phyloP scores from a whole-genome alignment of 2,329 filamentous ascomycete species.

The Neofusicoccum ribis region DNA sequence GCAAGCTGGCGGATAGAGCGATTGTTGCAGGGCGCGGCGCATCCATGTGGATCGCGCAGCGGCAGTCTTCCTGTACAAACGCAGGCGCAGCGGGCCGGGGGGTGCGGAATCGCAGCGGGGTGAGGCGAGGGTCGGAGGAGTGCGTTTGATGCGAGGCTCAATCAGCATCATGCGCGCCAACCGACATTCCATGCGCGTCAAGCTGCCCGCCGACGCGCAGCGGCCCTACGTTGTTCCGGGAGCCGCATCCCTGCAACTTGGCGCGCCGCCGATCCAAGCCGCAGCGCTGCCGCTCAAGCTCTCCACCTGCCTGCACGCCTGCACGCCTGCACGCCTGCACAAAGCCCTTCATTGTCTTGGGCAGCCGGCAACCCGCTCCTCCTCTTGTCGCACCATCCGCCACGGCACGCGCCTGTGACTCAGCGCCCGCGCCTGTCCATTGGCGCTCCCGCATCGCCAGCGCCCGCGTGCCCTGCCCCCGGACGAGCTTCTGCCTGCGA shows the following conservation, averaged over 20 bases:
- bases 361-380: background rate
- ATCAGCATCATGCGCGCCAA: background rate
- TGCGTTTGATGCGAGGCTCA: background rate
- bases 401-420: background rate
- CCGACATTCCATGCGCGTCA: background rate
- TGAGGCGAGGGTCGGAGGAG: background rate
- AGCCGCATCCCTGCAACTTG: background rate
- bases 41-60: background rate
- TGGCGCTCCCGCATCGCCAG: background rate
- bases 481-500: constrained; percentile 7
- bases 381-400: background rate
- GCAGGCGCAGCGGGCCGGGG: background rate
- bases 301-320: background rate
- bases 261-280: constrained; percentile 4
- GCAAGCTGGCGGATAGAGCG: background rate
- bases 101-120: background rate
- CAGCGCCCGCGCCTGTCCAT: background rate
- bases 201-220: background rate
- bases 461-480: background rate
- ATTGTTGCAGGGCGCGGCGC: background rate
- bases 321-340: background rate
- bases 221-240: background rate
- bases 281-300: background rate
- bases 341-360: background rate
- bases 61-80: background rate